Evolutionary conservation across 345 rosid genomes (phyloP).

Genomic region (Eucalyptus leucophloia): DNA sequence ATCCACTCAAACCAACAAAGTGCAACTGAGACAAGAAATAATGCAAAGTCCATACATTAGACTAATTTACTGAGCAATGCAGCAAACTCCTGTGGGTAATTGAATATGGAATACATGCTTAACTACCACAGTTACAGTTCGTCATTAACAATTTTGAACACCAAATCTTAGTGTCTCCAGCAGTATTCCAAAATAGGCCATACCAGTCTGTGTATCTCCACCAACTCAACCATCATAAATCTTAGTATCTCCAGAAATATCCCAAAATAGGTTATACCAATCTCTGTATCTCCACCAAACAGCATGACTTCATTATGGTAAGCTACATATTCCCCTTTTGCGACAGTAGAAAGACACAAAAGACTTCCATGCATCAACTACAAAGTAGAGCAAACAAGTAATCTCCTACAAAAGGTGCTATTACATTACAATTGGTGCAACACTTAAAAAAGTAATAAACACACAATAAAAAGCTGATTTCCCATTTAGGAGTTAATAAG

Average conservation of each 20-base stretch:
- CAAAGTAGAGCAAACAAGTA: neutral
- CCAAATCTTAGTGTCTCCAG: neutral
- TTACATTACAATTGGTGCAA: neutral
- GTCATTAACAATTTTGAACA: neutral
- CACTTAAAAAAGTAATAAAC: neutral
- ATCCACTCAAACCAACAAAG: neutral
- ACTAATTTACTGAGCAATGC: neutral
- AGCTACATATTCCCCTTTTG: neutral
- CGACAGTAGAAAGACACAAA: neutral
- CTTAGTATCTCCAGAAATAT: neutral
- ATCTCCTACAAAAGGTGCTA: neutral
- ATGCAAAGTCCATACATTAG: neutral
- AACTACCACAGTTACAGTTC: neutral
- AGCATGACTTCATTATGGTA: neutral
- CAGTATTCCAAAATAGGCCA: neutral
- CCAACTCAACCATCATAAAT: neutral
- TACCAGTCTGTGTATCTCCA: neutral
- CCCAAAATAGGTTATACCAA: neutral
- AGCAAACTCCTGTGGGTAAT: neutral
- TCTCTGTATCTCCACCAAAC: neutral
- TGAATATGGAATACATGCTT: neutral
- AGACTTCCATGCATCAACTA: neutral
- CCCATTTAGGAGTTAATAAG: neutral
- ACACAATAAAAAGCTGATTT: neutral
- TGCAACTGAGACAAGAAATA: neutral